A percentile compares a stretch with the other conserved stretches of the same genome.
phyloP scores from a whole-genome alignment of 257 asterid species.

The Echites panduratus region DNA sequence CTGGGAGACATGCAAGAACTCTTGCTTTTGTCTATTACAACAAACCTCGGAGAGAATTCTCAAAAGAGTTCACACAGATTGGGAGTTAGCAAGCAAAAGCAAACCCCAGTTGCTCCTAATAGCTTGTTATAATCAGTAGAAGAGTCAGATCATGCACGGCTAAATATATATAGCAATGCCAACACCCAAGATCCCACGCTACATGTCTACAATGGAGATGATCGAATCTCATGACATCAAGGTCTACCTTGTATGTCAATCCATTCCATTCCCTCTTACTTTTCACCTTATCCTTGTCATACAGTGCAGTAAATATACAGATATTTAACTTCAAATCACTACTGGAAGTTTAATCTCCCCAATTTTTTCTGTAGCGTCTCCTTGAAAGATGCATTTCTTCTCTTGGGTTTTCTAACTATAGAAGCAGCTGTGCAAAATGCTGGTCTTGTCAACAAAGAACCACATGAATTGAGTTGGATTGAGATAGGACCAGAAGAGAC shows the following conservation, averaged over 20 bases:
- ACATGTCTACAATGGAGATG: not conserved
- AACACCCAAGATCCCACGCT: not conserved
- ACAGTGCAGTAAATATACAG: not conserved
- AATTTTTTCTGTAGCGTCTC: slow-evolving; percentile 2
- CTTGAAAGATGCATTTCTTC: slow-evolving; percentile 10
- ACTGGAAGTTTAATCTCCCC: slow-evolving; percentile 9
- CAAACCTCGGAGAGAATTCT: not conserved
- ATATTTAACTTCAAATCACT: not conserved
- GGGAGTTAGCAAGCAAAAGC: too few species aligned
- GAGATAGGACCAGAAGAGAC: slow-evolving; percentile 39
- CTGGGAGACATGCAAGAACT: too few species aligned
- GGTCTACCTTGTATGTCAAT: not conserved
- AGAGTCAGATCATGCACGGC: not conserved
- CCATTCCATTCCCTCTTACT: not conserved
- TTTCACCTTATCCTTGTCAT: too few species aligned
- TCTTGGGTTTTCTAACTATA: slow-evolving; percentile 31
- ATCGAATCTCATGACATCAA: not conserved
- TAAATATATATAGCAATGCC: too few species aligned
- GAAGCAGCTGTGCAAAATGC: slow-evolving; percentile 36
- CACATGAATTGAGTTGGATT: slow-evolving; percentile 31
- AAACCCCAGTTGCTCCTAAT: not conserved
- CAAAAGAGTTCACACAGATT: too few species aligned
- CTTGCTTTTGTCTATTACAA: too few species aligned
- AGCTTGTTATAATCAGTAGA: not conserved
- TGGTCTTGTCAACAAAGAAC: slow-evolving; percentile 33